These are phyloP conservation scores for Lunularia cruciata DNA, from an alignment of 225 moss, liverwort and hornwort genomes.

Conservation along the genomic window DNA sequence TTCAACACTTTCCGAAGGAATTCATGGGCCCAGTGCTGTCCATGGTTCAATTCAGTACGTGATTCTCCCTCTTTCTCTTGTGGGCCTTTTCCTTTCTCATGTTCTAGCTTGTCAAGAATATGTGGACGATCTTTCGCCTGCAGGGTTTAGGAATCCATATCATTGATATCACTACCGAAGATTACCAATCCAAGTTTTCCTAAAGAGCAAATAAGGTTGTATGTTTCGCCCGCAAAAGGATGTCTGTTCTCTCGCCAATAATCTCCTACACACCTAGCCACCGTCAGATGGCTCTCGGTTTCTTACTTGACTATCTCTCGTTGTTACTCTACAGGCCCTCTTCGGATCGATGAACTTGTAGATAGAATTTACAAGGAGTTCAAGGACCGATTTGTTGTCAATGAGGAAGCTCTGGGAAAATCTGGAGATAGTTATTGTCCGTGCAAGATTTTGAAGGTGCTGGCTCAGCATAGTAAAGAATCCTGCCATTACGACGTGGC, in stretches of 20 bases:
- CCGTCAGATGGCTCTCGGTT: neutral
- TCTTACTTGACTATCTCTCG: neutral
- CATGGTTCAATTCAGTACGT: conserved; percentile 97
- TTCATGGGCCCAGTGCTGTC: conserved; percentile 97
- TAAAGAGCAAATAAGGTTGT: too few relatives aligned
- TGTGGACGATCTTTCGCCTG: neutral
- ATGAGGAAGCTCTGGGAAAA: conserved; percentile 76
- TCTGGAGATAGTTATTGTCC: conserved; percentile 57
- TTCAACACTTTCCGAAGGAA: conserved; percentile 93
- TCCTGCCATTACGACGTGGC: conserved; percentile 74
- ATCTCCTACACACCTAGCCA: too few relatives aligned
- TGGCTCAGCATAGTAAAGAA: conserved; percentile 63
- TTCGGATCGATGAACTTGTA: conserved; percentile 93
- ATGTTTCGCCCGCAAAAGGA: too few relatives aligned
- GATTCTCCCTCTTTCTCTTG: conserved; percentile 2
- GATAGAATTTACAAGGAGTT: conserved; percentile 92
- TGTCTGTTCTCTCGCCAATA: too few relatives aligned
- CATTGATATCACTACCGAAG: too few relatives aligned
- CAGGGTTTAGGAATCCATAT: neutral
- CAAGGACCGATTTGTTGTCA: conserved; percentile 82
- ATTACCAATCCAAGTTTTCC: too few relatives aligned
- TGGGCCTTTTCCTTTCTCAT: neutral
- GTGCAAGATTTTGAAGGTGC: conserved; percentile 79
- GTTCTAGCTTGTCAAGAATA: too few relatives aligned
- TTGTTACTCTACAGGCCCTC: conserved; percentile 58